These are phyloP conservation scores for Trichophyton equinum DNA, from an alignment of 2,329 filamentous ascomycete genomes.

Conservation along the genomic window DNA sequence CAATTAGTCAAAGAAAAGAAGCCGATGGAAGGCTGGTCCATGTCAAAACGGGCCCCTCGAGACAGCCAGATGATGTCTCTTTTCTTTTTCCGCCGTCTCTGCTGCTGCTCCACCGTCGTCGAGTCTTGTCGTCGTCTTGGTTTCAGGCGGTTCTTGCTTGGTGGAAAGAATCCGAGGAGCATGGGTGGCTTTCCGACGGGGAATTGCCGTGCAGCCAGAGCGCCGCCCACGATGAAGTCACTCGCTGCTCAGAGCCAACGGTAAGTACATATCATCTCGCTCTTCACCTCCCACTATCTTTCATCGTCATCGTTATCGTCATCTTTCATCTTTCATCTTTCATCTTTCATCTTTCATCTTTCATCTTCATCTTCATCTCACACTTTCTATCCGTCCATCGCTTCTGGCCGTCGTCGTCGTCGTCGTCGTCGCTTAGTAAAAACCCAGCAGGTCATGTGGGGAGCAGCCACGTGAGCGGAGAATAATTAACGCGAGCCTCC, in stretches of 20 bases:
- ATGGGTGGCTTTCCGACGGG: background rate
- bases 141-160: background rate
- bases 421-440: background rate
- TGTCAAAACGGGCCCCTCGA: background rate
- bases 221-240: too few species aligned
- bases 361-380: background rate
- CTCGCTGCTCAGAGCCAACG: too few species aligned
- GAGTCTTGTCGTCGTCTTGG: background rate
- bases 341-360: too few species aligned
- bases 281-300: too few species aligned
- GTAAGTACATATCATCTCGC: too few species aligned
- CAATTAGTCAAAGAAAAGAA: background rate
- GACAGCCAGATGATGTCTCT: background rate
- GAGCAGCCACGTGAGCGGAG: background rate
- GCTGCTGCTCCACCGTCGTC: too few species aligned
- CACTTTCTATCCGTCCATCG: background rate
- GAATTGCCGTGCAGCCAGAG: background rate
- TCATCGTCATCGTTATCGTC: too few species aligned
- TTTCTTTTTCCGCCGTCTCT: background rate
- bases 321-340: too few species aligned
- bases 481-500: constrained; percentile 3
- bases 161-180: constrained; percentile 1
- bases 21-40: background rate
- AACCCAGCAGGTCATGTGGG: background rate
- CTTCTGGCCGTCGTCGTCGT: too few species aligned